Base-by-base conservation (phyloP, 805 yeast genomes). In the Trichomonascus vanleenenianus region DNA sequence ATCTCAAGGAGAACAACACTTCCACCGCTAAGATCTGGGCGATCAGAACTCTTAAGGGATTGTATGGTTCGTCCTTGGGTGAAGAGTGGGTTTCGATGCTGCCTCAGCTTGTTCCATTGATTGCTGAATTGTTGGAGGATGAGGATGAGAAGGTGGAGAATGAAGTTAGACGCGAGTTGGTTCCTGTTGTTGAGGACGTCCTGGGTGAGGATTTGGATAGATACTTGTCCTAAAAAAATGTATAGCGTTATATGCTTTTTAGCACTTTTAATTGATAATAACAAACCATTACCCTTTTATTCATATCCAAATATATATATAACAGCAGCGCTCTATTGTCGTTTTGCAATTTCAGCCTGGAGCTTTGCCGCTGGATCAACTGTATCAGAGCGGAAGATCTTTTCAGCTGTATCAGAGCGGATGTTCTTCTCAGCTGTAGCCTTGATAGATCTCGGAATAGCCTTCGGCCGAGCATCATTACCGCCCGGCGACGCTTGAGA, bases 41-140 rank as follows among this genome's bases (percentile, higher is more conserved):
- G 20, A 76, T 86, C 44, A 79, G 82, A 61, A 71, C 85, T 1
- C 74, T 93, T 62, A 86, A 85, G 64, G 72, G 79, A 20, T 78
- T 93, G 30, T 93, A 88, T 73, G 84, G 85, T 53, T 85, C 85
- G 70, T 30, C 31, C 20, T 83, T 88, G 56, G 97, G 97, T 45
- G 97, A 93, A 57, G 86, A 81, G 62, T 93, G 97, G 98, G 74
- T 93, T 53, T 71, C 83, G 30, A 74, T 85, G 70, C 72, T 93
- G 56, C 98, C 98, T 19, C 96, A 89, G 60, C 74, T 93, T 55
- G 95, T 93, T 51, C 99, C 99, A 30, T 75, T 86, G 49, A 86
- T 93, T 63, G 96, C 97, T 6, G 99, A 93, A 66, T 68, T 93
- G 47, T 72, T 93, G 51, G 99, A 93, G 60, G 97, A 89, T 61